Base-by-base conservation (phyloP, 2,329 filamentous ascomycete genomes). In the Ophiostoma ulmi region DNA sequence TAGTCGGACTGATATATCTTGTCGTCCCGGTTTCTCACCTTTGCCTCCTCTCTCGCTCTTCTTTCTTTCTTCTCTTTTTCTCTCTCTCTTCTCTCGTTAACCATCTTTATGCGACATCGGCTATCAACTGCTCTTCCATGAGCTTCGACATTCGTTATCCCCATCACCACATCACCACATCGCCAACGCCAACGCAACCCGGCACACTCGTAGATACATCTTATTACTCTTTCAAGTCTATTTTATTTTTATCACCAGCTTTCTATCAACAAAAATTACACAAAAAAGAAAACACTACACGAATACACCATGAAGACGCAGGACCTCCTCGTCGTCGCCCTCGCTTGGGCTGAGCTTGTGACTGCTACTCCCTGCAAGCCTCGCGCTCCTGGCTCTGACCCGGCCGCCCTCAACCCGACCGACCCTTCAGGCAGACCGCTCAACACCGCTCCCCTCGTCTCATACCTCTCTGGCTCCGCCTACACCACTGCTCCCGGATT, bases 101-200 rank as follows among this genome's bases (percentile, higher is more conserved):
- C 63, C 63, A 65, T 65, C 63, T 38, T 31, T 17, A 65, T 65
- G 36, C 63, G 63, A 39, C 63, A 20, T 65, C 63, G 63, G 10
- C 63, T 20, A 22, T 20, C 63, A 22, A 13, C 36, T 65, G 63
- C 63, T 65, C 63, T 22, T 14, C 20, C 36, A 36, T 65, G 63
- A 65, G 63, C 63, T 13, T 64, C 36, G 22, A 65, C 63, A 65
- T 65, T 65, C 63, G 63, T 65, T 65, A 64, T 41, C 58, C 58
- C 61, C 31, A 8, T 36, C 61, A 64, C 1, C 63, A 20, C 38
- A 48, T 7, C 44, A 44, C 17, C 11, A 31, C 26, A 17, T 35
- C 58, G 22, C 13, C 22, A 35, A 6, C 22, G 5, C 8, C 58
- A 64, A 39, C 35, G 10, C 31, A 38, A 38, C 35, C 35, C 17